Conservation (phyloP, 495 filamentous ascomycete species). For the Pyrenula massariospora region DNA sequence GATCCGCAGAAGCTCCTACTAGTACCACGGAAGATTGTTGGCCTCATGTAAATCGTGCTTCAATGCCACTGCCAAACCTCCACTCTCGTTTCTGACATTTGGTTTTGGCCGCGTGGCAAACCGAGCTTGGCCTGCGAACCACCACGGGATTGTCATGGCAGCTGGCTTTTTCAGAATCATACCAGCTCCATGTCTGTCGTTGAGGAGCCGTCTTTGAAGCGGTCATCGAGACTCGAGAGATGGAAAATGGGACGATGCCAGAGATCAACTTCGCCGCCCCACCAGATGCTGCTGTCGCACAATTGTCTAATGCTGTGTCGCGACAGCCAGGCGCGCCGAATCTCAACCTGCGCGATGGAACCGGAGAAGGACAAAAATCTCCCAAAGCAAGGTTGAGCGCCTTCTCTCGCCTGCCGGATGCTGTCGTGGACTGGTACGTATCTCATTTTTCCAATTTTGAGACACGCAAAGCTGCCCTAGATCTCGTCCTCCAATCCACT, state of each 20-base stretch:
- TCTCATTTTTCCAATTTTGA: background rate
- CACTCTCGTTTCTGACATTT: background rate
- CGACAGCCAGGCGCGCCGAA: background rate
- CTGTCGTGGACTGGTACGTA: conserved; percentile 19
- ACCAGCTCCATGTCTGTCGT: background rate
- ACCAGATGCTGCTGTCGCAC: background rate
- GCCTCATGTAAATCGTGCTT: background rate
- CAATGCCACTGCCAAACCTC: background rate
- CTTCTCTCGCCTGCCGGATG: conserved; percentile 17
- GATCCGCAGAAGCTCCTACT: background rate
- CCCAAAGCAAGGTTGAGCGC: conserved; percentile 1
- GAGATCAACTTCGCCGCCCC: background rate
- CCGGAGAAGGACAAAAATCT: background rate
- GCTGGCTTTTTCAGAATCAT: background rate
- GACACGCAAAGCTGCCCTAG: no score
- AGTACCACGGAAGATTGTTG: no score
- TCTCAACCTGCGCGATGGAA: background rate
- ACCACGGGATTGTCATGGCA: background rate
- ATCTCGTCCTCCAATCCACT: no score
- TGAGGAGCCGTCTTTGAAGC: background rate
- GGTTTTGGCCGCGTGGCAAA: background rate
- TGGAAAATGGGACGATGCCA: background rate
- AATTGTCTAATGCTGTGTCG: background rate
- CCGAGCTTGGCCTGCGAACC: background rate
- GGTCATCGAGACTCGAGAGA: background rate